Base-by-base conservation (phyloP, 164 flowering plant species). In the Taxillus chinensis region DNA sequence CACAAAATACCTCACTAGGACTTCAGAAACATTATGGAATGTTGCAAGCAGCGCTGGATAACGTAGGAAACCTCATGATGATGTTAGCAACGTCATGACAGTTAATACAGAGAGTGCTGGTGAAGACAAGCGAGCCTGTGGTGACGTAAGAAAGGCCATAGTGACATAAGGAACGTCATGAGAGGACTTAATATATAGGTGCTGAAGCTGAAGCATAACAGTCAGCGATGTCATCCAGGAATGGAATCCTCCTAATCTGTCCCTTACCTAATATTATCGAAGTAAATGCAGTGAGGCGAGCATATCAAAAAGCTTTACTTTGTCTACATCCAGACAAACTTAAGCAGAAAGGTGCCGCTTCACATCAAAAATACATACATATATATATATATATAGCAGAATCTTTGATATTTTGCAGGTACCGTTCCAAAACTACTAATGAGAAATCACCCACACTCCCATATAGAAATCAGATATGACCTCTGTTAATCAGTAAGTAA, bases 401-500 rank as follows among this genome's bases (percentile, higher is more conserved):
- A 71, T 93, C 69, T 90, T 88, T 56, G 91, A 84, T 64, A 82
- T 82, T 60, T 77, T 93, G 75, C 99, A 93, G 96, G 99, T 92
- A 72, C 10, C 0, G 16, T 45, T 68, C 1, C n/a, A 8, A 8
- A 15, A 0, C 39, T 39, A n/a, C 16, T 39, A 12, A 6, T 27
- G 50, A 11, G 37, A 42, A 16, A 2, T 13, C 53, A n/a, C 39
- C 65, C 71, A 17, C 58, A 27, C 16, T 71, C 68, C 53, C 51
- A 46, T 39, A 40, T 4, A 15, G 45, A 54, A 11, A 79, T 68
- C 3, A 55, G 27, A 27, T 27, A 48, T 48, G 51, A 4, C 9
- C 46, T 2, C 4, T 48, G 51, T 3, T 0, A 48, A 3, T 48
- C 10, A 14, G 4, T 48, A 11, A 14, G 12, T 48, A 6, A 9